Conservation (phyloP, 306 rosid genomes). For the Vigna mungo region DNA sequence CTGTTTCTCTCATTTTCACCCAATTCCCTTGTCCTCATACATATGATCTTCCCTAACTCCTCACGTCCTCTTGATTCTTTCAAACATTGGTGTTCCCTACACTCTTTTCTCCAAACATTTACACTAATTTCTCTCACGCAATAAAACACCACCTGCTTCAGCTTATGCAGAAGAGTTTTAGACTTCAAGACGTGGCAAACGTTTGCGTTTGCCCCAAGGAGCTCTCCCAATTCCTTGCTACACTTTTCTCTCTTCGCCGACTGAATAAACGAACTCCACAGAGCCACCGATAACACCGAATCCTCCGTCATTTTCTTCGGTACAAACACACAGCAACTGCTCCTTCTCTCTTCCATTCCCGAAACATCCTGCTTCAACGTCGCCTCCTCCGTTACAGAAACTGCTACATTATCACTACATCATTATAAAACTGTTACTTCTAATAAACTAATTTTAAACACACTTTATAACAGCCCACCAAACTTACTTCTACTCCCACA, state of each 20-base stretch:
- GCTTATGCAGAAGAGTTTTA: slow-evolving; percentile 56
- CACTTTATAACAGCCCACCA: not conserved
- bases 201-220: slow-evolving; percentile 48
- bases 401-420: slow-evolving; percentile 10
- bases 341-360: slow-evolving; percentile 40
- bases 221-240: slow-evolving; percentile 45
- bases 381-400: slow-evolving; percentile 38
- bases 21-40: slow-evolving; percentile 42
- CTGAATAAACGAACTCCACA: slow-evolving; percentile 58
- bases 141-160: slow-evolving; percentile 72
- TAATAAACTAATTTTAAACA: not conserved
- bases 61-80: slow-evolving; percentile 53
- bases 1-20: slow-evolving; percentile 45
- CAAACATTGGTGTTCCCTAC: not conserved
- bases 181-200: slow-evolving; percentile 58
- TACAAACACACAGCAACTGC: slow-evolving; percentile 36
- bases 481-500: slow-evolving; percentile 30
- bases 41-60: slow-evolving; percentile 58
- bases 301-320: slow-evolving; percentile 63
- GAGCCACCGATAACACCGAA: slow-evolving; percentile 62
- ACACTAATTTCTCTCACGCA: slow-evolving; percentile 67
- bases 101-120: slow-evolving; percentile 43
- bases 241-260: slow-evolving; percentile 47
- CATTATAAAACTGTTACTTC: not conserved
- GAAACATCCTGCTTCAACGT: slow-evolving; percentile 42